Evolutionary conservation across 371 early-diverging fungal species (phyloP).

Genomic region (Chytridiales sp.): DNA sequence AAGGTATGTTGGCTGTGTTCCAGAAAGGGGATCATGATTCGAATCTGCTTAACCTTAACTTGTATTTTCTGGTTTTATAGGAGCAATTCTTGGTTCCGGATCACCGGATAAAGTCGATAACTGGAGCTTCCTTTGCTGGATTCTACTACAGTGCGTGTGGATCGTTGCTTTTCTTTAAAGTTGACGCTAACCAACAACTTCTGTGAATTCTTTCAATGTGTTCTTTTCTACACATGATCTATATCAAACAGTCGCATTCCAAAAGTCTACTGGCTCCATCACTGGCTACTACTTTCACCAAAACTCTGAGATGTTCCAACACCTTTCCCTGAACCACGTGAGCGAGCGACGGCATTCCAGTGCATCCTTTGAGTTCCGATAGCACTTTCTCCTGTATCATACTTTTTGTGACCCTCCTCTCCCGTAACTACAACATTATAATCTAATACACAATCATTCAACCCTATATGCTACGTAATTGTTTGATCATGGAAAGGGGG

Average conservation of each 20-base stretch:
- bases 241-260: conserved; percentile 72
- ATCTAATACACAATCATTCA: too few relatives aligned
- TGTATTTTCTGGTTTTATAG: conserved; percentile 33
- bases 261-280: conserved; percentile 72
- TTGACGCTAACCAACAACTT: background rate
- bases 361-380: conserved; percentile 67
- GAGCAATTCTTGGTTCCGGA: conserved; percentile 95
- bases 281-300: conserved; percentile 87
- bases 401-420: too few relatives aligned
- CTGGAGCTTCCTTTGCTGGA: conserved; percentile 89
- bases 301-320: conserved; percentile 82
- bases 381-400: too few relatives aligned
- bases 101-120: conserved; percentile 78
- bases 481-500: too few relatives aligned
- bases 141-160: conserved; percentile 75
- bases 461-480: too few relatives aligned
- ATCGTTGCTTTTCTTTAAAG: background rate
- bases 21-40: too few relatives aligned
- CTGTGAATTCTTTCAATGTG: background rate
- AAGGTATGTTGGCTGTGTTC: conserved; percentile 40
- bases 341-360: conserved; percentile 37
- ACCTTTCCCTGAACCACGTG: conserved; percentile 69
- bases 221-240: too few relatives aligned
- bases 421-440: too few relatives aligned
- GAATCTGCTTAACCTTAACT: background rate